These are phyloP conservation scores for Nigrospora oryzae DNA, from an alignment of 2,329 filamentous ascomycete species.

Conservation along the genomic window DNA sequence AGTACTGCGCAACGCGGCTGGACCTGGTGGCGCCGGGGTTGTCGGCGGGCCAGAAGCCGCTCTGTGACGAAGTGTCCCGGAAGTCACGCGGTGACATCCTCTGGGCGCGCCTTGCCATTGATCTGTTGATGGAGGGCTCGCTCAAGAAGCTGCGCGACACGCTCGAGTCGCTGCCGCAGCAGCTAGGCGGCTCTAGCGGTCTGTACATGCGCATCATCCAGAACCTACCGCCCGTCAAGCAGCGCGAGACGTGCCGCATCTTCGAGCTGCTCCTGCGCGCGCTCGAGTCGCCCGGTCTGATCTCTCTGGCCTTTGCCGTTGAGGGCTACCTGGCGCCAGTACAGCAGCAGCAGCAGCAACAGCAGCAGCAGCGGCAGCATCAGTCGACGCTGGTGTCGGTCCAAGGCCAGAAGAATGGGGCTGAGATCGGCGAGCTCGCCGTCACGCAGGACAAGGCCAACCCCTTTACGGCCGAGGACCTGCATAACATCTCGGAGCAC, in stretches of 20 bases:
- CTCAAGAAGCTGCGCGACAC: slow-evolving; percentile 16
- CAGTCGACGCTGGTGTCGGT: too few species aligned
- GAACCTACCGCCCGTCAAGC: background rate
- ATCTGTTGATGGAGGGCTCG: slow-evolving; percentile 3
- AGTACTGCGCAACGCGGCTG: slow-evolving; percentile 1
- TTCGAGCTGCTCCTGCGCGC: slow-evolving; percentile 19
- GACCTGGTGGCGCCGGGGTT: background rate
- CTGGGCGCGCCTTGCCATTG: slow-evolving; percentile 1
- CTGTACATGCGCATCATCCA: slow-evolving; percentile 24
- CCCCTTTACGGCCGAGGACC: slow-evolving; percentile 9
- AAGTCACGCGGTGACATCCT: slow-evolving; percentile 3
- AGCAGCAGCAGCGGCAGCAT: too few species aligned
- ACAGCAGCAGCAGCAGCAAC: too few species aligned
- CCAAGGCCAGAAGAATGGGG: background rate
- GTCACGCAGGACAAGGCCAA: slow-evolving; percentile 5
- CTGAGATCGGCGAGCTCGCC: background rate
- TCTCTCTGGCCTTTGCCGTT: slow-evolving; percentile 20
- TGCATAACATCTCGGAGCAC: slow-evolving; percentile 13
- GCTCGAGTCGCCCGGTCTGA: slow-evolving; percentile 18
- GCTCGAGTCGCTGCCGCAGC: slow-evolving; percentile 18
- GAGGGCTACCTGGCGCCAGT: slow-evolving; percentile 11
- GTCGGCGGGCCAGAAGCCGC: background rate
- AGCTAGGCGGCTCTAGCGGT: slow-evolving; percentile 20
- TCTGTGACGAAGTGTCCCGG: background rate
- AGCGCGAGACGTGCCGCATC: slow-evolving; percentile 11